A percentile compares a stretch with the other conserved stretches of the same genome.
phyloP scores from a whole-genome alignment of 1,284 basidiomycete species.

The Trichosporon faecale region DNA sequence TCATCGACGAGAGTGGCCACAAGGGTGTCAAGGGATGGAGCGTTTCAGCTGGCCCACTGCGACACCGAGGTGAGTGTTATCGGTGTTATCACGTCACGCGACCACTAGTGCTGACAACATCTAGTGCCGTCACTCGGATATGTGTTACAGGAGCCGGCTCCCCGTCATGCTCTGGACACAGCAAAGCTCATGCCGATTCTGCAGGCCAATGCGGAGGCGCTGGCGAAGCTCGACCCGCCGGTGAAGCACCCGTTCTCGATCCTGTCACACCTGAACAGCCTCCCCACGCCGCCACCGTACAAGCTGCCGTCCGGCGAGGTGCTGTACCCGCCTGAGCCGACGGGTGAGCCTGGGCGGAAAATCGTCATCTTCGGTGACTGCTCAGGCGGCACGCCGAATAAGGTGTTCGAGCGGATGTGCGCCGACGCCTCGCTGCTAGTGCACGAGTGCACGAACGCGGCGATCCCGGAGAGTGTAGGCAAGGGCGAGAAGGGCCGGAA shows the following conservation, averaged over 20 bases:
- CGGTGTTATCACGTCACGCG: neutral
- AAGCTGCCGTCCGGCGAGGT: conserved; percentile 72
- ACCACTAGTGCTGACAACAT: conserved; percentile 28
- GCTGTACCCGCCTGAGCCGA: conserved; percentile 63
- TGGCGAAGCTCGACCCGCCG: conserved; percentile 55
- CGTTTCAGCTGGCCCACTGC: conserved; percentile 74
- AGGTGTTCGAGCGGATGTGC: conserved; percentile 38
- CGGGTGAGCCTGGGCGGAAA: conserved; percentile 54
- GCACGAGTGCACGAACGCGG: conserved; percentile 83
- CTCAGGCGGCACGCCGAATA: conserved; percentile 45
- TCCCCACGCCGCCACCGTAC: conserved; percentile 59
- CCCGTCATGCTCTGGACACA: conserved; percentile 49
- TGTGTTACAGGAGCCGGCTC: conserved; percentile 64
- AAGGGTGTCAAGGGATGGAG: conserved; percentile 54
- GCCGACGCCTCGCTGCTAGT: conserved; percentile 44
- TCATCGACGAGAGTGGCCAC: conserved; percentile 50
- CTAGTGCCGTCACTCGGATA: conserved; percentile 82
- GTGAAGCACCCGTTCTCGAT: conserved; percentile 69
- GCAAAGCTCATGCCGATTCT: conserved; percentile 47
- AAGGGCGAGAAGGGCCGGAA: conserved; percentile 40
- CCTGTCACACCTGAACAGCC: conserved; percentile 64
- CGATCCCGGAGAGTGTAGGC: conserved; percentile 59
- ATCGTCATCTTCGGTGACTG: conserved; percentile 50
- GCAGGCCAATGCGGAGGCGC: conserved; percentile 54
- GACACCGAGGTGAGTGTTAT: conserved; percentile 65